Evolutionary conservation across 2,329 filamentous ascomycete genomes (phyloP).

Genomic region (Cladosporium cucumerinum): DNA sequence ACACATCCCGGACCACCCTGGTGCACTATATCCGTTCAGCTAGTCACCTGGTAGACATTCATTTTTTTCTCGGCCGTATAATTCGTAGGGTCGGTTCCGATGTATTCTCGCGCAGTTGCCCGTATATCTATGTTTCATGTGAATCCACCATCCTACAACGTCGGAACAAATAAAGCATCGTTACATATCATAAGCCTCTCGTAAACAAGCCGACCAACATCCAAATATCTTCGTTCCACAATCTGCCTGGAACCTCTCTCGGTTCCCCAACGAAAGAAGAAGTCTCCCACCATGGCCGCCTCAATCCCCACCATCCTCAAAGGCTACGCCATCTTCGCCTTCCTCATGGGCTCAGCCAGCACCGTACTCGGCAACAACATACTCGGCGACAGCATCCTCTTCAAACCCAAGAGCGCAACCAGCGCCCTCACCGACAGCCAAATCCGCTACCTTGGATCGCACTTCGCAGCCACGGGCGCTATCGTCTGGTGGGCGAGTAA

Average conservation of each 20-base stretch:
- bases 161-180: not conserved
- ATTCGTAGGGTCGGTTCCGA: not conserved
- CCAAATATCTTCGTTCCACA: not conserved
- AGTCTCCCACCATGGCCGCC: not conserved
- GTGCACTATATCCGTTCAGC: not conserved
- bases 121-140: not conserved
- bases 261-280: not conserved
- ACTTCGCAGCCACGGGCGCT: not conserved
- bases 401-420: not conserved
- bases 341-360: not conserved
- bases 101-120: not conserved
- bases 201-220: not conserved
- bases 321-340: not conserved
- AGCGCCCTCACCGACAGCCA: constrained; percentile 8
- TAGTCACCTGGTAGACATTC: not conserved
- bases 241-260: not conserved
- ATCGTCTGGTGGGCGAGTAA: constrained; percentile 2
- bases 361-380: not conserved
- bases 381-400: not conserved
- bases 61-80: not conserved
- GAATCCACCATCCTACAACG: not conserved
- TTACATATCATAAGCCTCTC: not conserved
- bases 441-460: not conserved
- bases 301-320: constrained; percentile 2
- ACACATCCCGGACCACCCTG: not conserved